A percentile compares a stretch with the other conserved stretches of the same genome.
Conservation (phyloP, 352 stramenopile genomes). For the Phytophthora litchii region DNA sequence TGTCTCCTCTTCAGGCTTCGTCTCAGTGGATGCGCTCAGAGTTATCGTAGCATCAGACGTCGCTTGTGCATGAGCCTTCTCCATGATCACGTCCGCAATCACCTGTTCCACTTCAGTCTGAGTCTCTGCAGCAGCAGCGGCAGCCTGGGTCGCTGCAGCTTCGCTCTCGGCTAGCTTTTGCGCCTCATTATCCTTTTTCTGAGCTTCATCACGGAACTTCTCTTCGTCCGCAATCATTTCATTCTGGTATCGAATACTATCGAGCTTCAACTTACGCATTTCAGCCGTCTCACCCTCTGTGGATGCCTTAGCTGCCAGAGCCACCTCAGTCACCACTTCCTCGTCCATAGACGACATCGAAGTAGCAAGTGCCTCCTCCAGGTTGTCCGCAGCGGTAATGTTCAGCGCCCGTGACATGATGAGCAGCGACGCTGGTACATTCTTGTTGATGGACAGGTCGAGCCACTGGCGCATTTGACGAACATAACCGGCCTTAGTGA, state of each 20-base stretch:
- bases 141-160: constrained; percentile 40
- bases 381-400: constrained; percentile 87
- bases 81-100: constrained; percentile 39
- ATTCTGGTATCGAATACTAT: constrained; percentile 97
- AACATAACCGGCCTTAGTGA: constrained; percentile 97
- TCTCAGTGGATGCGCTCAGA: constrained; percentile 11
- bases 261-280: constrained; percentile 84
- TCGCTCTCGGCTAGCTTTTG: constrained; percentile 82
- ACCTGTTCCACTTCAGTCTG: constrained; percentile 42
- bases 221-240: constrained; percentile 93
- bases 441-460: constrained; percentile 97
- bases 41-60: constrained; percentile 1
- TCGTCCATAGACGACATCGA: constrained; percentile 91
- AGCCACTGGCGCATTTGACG: constrained; percentile 97
- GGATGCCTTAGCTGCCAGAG: constrained; percentile 72
- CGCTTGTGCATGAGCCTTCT: constrained; percentile 35
- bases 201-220: constrained; percentile 88
- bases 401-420: constrained; percentile 99
- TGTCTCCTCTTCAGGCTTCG: constrained; percentile 25
- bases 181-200: constrained; percentile 82
- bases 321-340: constrained; percentile 88
- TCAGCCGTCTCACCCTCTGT: constrained; percentile 63
- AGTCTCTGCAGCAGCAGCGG: constrained; percentile 24
- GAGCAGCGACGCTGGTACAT: constrained; percentile 97
- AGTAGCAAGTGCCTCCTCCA: constrained; percentile 84